Evolutionary conservation across 1,139 yeast genomes (phyloP).

Genomic region (Candida tetrigidarum): DNA sequence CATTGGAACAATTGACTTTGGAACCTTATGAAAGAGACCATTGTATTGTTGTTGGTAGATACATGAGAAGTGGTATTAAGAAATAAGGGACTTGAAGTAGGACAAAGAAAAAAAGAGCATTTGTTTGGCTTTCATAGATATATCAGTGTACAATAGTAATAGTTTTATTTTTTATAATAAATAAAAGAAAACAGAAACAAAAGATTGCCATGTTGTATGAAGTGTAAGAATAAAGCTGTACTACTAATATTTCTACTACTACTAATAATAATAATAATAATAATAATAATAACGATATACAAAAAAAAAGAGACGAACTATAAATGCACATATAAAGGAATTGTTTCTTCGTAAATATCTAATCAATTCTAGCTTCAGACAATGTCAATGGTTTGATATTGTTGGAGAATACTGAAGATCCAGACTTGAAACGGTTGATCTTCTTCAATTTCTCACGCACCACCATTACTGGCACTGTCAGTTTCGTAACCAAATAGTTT

Average conservation of each 20-base stretch:
- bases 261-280: not conserved
- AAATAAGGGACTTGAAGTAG: constrained; percentile 27
- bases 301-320: not conserved
- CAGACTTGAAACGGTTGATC: constrained; percentile 60
- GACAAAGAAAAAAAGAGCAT: not conserved
- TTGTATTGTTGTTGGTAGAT: constrained; percentile 96
- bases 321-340: not conserved
- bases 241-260: too few species aligned
- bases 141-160: constrained; percentile 6
- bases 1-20: constrained; percentile 96
- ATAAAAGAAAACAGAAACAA: constrained; percentile 1
- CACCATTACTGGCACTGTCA: constrained; percentile 89
- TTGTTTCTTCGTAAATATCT: constrained; percentile 11
- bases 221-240: not conserved
- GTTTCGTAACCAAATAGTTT: constrained; percentile 75
- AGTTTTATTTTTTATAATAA: too few species aligned
- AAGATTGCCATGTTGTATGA: not conserved
- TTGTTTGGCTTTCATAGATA: not conserved
- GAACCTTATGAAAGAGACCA: constrained; percentile 99
- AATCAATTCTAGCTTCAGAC: constrained; percentile 54
- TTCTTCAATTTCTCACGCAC: constrained; percentile 83
- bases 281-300: not conserved
- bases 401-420: constrained; percentile 51
- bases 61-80: constrained; percentile 86
- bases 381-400: constrained; percentile 54